Evolutionary conservation across 805 yeast species (phyloP).

Genomic region (Sungouiozyma intestinalis): DNA sequence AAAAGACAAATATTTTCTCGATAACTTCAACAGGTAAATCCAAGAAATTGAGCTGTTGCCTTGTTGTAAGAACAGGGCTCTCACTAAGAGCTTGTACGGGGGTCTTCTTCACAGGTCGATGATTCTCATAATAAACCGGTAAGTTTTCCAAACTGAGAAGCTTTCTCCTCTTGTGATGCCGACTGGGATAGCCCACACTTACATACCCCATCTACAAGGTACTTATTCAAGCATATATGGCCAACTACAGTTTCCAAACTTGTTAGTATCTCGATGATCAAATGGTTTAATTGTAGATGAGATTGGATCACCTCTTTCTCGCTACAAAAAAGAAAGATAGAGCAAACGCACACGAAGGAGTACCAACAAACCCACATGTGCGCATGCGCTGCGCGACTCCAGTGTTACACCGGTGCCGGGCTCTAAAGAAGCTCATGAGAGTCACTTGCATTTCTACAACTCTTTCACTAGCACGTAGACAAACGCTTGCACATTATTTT

Average conservation of each 20-base stretch:
- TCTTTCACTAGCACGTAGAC: too few species aligned
- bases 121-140: constrained; percentile 5
- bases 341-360: too few species aligned
- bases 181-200: constrained; percentile 13
- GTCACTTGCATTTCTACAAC: too few species aligned
- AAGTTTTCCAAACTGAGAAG: constrained; percentile 2
- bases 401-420: too few species aligned
- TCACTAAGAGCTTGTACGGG: not conserved
- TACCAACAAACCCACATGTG: too few species aligned
- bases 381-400: too few species aligned
- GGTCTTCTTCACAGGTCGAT: not conserved
- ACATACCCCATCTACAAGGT: constrained; percentile 13
- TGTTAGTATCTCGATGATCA: not conserved
- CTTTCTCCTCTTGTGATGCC: constrained; percentile 11
- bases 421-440: too few species aligned
- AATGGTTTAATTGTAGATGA: not conserved
- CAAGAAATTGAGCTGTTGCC: too few species aligned
- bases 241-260: not conserved
- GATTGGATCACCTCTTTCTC: not conserved
- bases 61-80: too few species aligned
- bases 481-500: too few species aligned
- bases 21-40: constrained; percentile 11
- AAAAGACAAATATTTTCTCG: constrained; percentile 8
- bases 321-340: not conserved
- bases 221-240: not conserved